Evolutionary conservation across 371 early-diverging fungal genomes (phyloP), one percentile per base, ranked within the genome.

Genomic region (Mucor piriformis): DNA sequence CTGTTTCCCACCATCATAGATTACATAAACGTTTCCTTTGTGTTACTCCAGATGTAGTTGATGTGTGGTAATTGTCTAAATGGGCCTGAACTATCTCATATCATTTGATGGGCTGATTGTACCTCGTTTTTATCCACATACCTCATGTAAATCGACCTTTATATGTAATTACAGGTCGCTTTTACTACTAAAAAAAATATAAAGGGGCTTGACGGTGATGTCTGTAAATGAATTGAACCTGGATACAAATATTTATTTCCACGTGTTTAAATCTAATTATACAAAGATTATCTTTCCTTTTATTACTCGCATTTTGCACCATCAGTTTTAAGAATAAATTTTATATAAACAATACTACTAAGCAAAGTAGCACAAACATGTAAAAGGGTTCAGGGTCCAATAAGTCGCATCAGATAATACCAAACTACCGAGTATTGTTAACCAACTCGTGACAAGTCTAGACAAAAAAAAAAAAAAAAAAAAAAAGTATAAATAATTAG

Each of bases 401-500:
- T 27, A 15, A 6, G 29, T 32, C 6, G 13, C 27, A 3, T 12
- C n/a, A 11, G 20, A 13, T 12, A 25, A 6, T 27, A 15, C 6
- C 15, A 15, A 49, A 49, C 29, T 32, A 25, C 32, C 16, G 27
- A 25, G 29, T n/a, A 29, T 15, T n/a, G 49, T 10, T 2, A 49
- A 32, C 16, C 13, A 32, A 21, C 49, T 49, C 49, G 49, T 49
- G 49, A 49, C 27, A 32, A 29, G 7, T 10, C 18, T 8, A 10
- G 47, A 13, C 5, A 6, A 16, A 16, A 32, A 32, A 49, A 29
- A 18, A 16, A 16, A 5, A n/a, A 32, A 27, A 49, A 27, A 49
- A 27, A 49, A 29, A 38, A 16, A 16, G 5, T 16, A 18, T 49
- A 49, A 29, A 49, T 49, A 49, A 29, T 49, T 49, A n/a, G 49